Evolutionary conservation across 495 filamentous ascomycete species (phyloP), one percentile per base, ranked within the genome.

Genomic region (Aspergillus panamensis): DNA sequence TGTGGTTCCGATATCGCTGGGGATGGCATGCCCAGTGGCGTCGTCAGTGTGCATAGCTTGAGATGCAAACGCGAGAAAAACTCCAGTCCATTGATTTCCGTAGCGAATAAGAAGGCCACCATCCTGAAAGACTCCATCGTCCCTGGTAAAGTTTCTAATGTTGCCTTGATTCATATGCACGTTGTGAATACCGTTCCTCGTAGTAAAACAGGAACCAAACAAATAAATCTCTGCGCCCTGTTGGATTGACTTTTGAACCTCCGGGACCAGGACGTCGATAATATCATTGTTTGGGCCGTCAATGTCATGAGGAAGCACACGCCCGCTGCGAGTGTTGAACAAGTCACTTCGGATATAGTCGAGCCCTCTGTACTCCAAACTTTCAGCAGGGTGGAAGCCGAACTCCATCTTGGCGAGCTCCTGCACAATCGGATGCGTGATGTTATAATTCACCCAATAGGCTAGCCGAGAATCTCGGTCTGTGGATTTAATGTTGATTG

Each of bases 141-240:
- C 70, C 1, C 40, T 10, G 1, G 33, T n/a, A 25, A 55, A 75
- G 7, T 33, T 44, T 13, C 31, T 12, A 33, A 61, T 43, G 54
- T 66, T 73, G 54, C 72, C 72, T 51, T 75, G 72, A 56, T 75
- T 73, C 72, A 73, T 72, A 56, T 75, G 72, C 5, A 73, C 52
- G 51, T 75, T 60, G 61, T 75, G 72, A 33, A 75, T 71, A 3
- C 67, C 71, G n/a, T 66, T 51, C 40, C 35, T 45, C 21, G 57
- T 47, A 19, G 55, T 45, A 53, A 60, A 71, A 17, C 47, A 55
- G 33, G 55, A 55, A 14, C 70, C 70, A 42, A 63, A 68, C 17
- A 75, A 39, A 54, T 70, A 75, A 6, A 69, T 54, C 1, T 55
- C 55, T 14, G 70, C 69, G 3, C 68, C 53, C 14, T 61, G 7